Percentiles rank a stretch among this genome's conserved stretches.
Evolutionary conservation across 495 filamentous ascomycete species (phyloP).

Genomic region (Penicillium nucicola): DNA sequence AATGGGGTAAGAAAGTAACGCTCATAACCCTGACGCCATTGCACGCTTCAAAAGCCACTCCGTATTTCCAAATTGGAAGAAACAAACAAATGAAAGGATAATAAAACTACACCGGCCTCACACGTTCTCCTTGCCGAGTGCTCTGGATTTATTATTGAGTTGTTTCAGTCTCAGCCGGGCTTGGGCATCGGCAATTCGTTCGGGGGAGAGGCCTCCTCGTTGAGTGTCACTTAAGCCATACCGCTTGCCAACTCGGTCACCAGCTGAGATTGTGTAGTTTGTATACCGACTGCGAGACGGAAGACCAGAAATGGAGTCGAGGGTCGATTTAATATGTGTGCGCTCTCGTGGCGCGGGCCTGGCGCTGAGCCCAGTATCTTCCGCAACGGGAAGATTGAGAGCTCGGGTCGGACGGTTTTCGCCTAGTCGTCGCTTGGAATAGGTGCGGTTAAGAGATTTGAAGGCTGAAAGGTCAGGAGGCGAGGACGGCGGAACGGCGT

Average conservation of each 20-base stretch:
- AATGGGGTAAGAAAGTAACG: background rate
- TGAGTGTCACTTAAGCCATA: slow-evolving; percentile 30
- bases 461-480: slow-evolving; percentile 28
- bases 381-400: slow-evolving; percentile 18
- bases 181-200: slow-evolving; percentile 60
- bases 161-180: slow-evolving; percentile 57
- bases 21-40: background rate
- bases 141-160: slow-evolving; percentile 30
- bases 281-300: slow-evolving; percentile 13
- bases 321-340: slow-evolving; percentile 32
- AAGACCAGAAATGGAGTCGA: slow-evolving; percentile 19
- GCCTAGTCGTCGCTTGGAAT: slow-evolving; percentile 15
- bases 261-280: slow-evolving; percentile 19
- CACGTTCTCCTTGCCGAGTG: slow-evolving; percentile 31
- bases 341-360: slow-evolving; percentile 20
- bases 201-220: slow-evolving; percentile 50
- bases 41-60: background rate
- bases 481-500: slow-evolving; percentile 29
- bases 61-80: slow-evolving; percentile 1
- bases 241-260: slow-evolving; percentile 38
- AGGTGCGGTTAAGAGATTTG: slow-evolving; percentile 21
- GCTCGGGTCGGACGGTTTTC: slow-evolving; percentile 25
- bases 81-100: background rate
- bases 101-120: background rate
- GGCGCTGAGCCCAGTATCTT: slow-evolving; percentile 13